Base-by-base conservation (phyloP, 176 grass and related monocot species). In the Zoysia pacifica region DNA sequence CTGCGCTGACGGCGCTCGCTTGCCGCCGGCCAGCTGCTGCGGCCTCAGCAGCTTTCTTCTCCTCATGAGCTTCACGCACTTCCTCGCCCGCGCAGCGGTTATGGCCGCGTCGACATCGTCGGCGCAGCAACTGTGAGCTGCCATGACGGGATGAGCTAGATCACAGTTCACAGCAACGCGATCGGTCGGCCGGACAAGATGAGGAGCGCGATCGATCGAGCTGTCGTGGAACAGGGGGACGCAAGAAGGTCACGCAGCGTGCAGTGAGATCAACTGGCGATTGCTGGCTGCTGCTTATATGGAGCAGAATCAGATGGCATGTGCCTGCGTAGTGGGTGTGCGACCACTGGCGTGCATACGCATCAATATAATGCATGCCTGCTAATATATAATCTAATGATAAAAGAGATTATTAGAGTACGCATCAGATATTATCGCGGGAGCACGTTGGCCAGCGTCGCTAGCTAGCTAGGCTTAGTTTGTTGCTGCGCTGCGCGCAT, bases 211-310 rank as follows among this genome's bases (percentile, higher is more conserved):
- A 16, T 5, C 6, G 16, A 5, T 1, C 19, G 56, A 8, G 2
- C 5, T 59, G 56, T 59, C 1, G 56, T 20, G 56, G 7, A 59
- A 9, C 56, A 59, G 56, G n/a, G n/a, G 7, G 7, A 18, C 4
- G 44, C 9, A 47, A 36, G 11, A 13, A 64, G 10, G 47, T 37
- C 28, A 28, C 28, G 9, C 74, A 77, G 16, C 15, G 35, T 6
- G 56, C n/a, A 28, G 58, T 60, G 48, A 41, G 62, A 66, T 53
- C 5, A 52, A 78, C 61, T 2, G n/a, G 58, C 7, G 58, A 60
- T 20, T 4, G 54, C 28, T 28, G 28, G 28, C 28, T 28, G 69
- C n/a, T 52, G 68, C 11, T 64, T 80, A 81, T 81, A 64, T 82
- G 65, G 69, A 64, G 45, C 45, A 51, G 49, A 51, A 51, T 47